Percentiles rank a stretch among this genome's conserved stretches.
phyloP scores from a whole-genome alignment of 202 grass and related monocot species.

The Miscanthus sacchariflorus region DNA sequence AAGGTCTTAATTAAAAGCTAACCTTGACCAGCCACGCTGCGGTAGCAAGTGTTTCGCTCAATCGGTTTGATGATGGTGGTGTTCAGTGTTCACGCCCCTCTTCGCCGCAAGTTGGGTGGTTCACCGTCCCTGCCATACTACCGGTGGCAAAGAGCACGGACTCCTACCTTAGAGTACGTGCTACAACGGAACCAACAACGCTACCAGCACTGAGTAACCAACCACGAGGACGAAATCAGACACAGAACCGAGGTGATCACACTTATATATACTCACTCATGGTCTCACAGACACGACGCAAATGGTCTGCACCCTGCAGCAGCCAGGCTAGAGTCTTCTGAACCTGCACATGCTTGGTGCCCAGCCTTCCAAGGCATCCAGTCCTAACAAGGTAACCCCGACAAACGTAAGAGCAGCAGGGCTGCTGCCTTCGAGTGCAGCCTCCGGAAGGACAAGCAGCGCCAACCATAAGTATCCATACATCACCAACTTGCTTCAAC shows the following conservation, averaged over 20 bases:
- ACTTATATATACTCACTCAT: too few relatives aligned
- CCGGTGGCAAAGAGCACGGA: too few relatives aligned
- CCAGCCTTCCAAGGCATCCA: constrained; percentile 31
- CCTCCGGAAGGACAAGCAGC: constrained; percentile 20
- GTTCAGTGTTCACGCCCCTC: too few relatives aligned
- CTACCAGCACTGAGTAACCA: neutral
- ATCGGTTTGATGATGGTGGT: too few relatives aligned
- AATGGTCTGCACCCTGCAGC: neutral
- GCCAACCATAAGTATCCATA: neutral
- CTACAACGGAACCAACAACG: neutral
- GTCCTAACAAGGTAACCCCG: neutral
- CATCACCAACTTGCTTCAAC: neutral
- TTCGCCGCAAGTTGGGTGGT: too few relatives aligned
- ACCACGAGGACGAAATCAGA: neutral
- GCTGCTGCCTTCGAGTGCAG: neutral
- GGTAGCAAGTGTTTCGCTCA: too few relatives aligned
- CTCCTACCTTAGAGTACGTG: too few relatives aligned
- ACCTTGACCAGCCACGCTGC: too few relatives aligned
- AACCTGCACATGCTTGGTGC: neutral
- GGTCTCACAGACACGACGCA: neutral
- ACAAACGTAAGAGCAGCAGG: constrained; percentile 9
- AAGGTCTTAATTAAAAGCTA: too few relatives aligned
- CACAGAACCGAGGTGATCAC: neutral
- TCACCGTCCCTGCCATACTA: too few relatives aligned
- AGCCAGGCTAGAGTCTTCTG: neutral